Evolutionary conservation across 2,329 filamentous ascomycete genomes (phyloP), one percentile per base, ranked within the genome.

Genomic region (Claviceps lovelessii): DNA sequence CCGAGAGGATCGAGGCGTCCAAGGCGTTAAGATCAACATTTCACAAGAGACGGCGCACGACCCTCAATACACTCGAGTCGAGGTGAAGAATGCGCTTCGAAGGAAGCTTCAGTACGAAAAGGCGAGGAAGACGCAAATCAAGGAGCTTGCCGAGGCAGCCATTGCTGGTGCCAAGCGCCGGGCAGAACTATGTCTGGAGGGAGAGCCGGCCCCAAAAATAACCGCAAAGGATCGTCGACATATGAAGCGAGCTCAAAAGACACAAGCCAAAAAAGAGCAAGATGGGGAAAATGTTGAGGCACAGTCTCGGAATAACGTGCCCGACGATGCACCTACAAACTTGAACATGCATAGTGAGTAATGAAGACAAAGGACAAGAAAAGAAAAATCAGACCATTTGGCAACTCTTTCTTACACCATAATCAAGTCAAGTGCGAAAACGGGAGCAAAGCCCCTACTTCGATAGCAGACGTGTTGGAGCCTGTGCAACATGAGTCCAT

Each of bases 41-140:
- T 68, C 69, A 11, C 65, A 76, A 10, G 61, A 87, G 41, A 67
- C 78, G 28, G 58, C 57, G 2, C 58, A 58, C 0, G 67, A 67
- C 9, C 67, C 74, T 37, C 73, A 78, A 7, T 67, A 69, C 15
- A 66, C 75, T 31, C 72, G 78, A 55, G 61, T 69, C 4, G 72
- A 73, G 35, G 70, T 83, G 23, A 76, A 78, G 60, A 77, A 80
- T 10, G 76, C 87, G 1, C 61, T 86, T 46, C 71, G 72, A 44
- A 80, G 88, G 9, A 88, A 83, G 62, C 69, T 72, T n/a, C 75
- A 79, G 13, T 93, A 90, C 64, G 75, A 78, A 62, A 75, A 72
- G 53, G 61, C 68, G n/a, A 72, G 72, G 54, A 75, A 73, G 50
- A 54, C 58, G 1, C 65, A 73, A 44, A 65, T 70, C 45, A 68